Percentiles rank a stretch among this genome's conserved stretches.
phyloP scores from a whole-genome alignment of 305 asterid genomes.

The Fraxinus baroniana region DNA sequence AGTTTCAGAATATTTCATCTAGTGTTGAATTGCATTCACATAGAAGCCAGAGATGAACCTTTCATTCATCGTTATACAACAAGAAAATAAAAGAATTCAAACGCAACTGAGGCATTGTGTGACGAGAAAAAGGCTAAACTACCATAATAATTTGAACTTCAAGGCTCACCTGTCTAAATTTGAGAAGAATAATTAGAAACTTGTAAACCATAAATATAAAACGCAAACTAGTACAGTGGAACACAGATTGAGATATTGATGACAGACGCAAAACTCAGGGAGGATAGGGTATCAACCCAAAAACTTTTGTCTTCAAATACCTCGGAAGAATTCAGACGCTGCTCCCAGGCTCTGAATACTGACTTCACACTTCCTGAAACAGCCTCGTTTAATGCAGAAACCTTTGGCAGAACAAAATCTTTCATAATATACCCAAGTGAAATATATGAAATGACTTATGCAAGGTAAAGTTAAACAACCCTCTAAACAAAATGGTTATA shows the following conservation, averaged over 20 bases:
- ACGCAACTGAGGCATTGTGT: not conserved
- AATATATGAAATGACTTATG: not conserved
- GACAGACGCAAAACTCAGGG: constrained; percentile 4
- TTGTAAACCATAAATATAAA: constrained; percentile 2
- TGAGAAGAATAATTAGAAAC: not conserved
- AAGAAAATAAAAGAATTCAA: constrained; percentile 2
- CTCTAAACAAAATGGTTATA: constrained; percentile 2
- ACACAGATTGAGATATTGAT: not conserved
- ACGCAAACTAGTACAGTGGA: not conserved
- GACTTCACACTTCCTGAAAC: constrained; percentile 84
- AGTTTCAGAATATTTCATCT: not conserved
- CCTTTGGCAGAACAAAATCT: constrained; percentile 41
- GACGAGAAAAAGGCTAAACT: constrained; percentile 6
- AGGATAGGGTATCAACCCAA: constrained; percentile 1
- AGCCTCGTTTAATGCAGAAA: constrained; percentile 88
- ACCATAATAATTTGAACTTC: not conserved
- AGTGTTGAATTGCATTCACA: constrained; percentile 1
- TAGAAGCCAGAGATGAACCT: not conserved
- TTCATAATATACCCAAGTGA: constrained; percentile 1
- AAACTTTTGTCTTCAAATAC: constrained; percentile 35
- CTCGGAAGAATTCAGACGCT: constrained; percentile 78
- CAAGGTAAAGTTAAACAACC: not conserved
- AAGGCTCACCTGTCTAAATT: not conserved
- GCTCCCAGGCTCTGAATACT: constrained; percentile 93
- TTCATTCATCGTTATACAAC: not conserved